Percentiles rank a stretch among this genome's conserved stretches.
Conservation (phyloP, 495 filamentous ascomycete genomes). For the Tuber brumale region DNA sequence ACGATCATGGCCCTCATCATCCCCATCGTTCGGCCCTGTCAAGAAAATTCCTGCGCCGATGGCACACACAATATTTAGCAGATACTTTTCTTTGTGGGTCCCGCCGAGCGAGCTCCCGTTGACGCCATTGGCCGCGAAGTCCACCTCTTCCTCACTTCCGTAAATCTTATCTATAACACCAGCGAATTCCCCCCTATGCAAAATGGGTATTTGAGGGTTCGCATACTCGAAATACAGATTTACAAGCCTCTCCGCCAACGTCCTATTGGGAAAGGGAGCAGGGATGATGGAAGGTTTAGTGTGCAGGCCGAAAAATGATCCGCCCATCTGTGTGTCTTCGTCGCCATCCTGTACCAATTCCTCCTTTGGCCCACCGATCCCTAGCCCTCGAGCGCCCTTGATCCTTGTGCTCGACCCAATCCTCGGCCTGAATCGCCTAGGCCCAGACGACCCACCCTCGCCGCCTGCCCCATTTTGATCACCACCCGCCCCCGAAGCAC, state of each 20-base stretch:
- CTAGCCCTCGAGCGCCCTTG: slow-evolving; percentile 33
- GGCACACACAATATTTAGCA: slow-evolving; percentile 96
- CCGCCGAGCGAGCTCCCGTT: slow-evolving; percentile 55
- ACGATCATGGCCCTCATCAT: slow-evolving; percentile 43
- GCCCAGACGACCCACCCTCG: slow-evolving; percentile 13
- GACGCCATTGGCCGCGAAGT: neutral
- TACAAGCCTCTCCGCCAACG: slow-evolving; percentile 63
- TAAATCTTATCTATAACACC: slow-evolving; percentile 75
- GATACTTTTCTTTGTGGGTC: slow-evolving; percentile 77
- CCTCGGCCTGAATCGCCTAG: slow-evolving; percentile 26
- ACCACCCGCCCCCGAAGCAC: slow-evolving; percentile 34
- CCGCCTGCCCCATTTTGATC: slow-evolving; percentile 24
- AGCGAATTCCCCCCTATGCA: slow-evolving; percentile 83
- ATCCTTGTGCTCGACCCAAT: slow-evolving; percentile 38
- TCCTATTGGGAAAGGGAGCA: slow-evolving; percentile 73
- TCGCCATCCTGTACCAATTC: slow-evolving; percentile 31
- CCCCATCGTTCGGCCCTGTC: slow-evolving; percentile 42
- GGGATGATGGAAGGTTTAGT: slow-evolving; percentile 79
- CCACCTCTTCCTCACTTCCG: slow-evolving; percentile 16
- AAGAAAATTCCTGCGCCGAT: slow-evolving; percentile 92
- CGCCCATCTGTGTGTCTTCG: slow-evolving; percentile 69
- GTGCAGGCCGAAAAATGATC: slow-evolving; percentile 91
- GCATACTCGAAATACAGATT: slow-evolving; percentile 90
- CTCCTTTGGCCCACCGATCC: slow-evolving; percentile 44
- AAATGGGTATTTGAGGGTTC: slow-evolving; percentile 88